Evolutionary conservation across 2,329 filamentous ascomycete genomes (phyloP), one percentile per base, ranked within the genome.

Genomic region (Beauveria sp.): DNA sequence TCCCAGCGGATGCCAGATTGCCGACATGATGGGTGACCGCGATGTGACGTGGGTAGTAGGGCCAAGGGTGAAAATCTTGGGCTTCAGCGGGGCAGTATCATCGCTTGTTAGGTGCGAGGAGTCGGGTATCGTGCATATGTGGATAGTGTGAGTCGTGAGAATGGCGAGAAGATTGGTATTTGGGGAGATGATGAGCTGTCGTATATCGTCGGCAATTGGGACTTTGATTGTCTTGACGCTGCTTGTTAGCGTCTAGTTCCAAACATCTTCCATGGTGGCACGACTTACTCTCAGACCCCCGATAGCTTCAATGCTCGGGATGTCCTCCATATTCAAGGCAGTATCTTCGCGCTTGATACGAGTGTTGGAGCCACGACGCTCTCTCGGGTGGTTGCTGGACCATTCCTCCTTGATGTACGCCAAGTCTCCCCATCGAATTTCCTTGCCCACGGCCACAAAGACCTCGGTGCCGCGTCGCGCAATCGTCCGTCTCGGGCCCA

Each of bases 401-500:
- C 75, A 77, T 55, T 70, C 72, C 64, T 87, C 89, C 77, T 96
- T 96, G 69, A 98, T 74, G 63, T 88, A 85, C 57, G 86, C 85
- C 61, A 99, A 77, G 74, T 96, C 91, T 10, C 90, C 88, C 92
- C 95, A 99, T 73, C 93, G 84, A 64, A 99, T 89, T 74, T 98
- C 91, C 68, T 89, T 93, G 54, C 93, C 93, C 46, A 89, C 87
- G 22, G 92, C 93, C 14, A 91, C 87, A 71, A 98, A 98, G 10
- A 98, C 79, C 70, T 99, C 93, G 1, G 90, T 91, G 18, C 90
- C 92, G 63, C 93, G 83, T 55, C 84, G 86, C 10, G 92, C 93
- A 68, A 98, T 88, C 0, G 87, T 92, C 65, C 85, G 76, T 62
- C 81, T 78, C 10, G 85, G 83, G 20, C 84, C 83, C 1, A 72